Evolutionary conservation across 352 stramenopile genomes (phyloP), one percentile per base, ranked within the genome.

Genomic region (Phytopythium boreale): DNA sequence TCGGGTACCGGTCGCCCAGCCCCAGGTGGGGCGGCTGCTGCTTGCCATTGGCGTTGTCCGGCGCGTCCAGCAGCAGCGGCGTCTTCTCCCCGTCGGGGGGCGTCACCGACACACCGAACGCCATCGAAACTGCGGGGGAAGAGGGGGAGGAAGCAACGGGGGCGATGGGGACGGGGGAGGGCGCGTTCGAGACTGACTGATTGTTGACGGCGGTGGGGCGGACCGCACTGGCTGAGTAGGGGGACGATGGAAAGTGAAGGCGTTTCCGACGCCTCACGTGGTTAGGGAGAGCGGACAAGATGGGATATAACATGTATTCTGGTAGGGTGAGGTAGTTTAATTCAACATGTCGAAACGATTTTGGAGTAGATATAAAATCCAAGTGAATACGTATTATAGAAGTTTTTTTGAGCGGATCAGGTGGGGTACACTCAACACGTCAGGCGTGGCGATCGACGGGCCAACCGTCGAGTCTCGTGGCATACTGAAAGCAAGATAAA

Each of bases 31-130:
- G 83, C 41, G n/a, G n/a, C n/a, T n/a, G n/a, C n/a, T n/a, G n/a
- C n/a, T n/a, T n/a, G n/a, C n/a, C n/a, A n/a, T n/a, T n/a, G n/a
- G n/a, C n/a, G n/a, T n/a, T n/a, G n/a, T n/a, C 29, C 29, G 61
- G 78, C 57, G 47, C 89, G 56, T 56, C 87, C 56, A 56, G 97
- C 60, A 70, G 78, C 72, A 77, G 93, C 84, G 97, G 43, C 82
- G 87, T 64, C 70, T 87, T 75, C 47, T 55, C 47, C 47, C 24
- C 47, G 2, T 55, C 47, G 24, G 47, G 47, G 4, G 47, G 47
- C 47, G 47, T 55, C 47, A 55, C 47, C 47, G 47, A n/a, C 47
- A 55, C 47, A 14, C 47, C 26, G 26, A 55, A 55, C 47, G 47
- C 24, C 47, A 55, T 55, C 24, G 47, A 7, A 5, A 6, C 9